These are phyloP conservation scores for Coleophoma crateriformis DNA, from an alignment of 2,329 filamentous ascomycete species.

Conservation along the genomic window DNA sequence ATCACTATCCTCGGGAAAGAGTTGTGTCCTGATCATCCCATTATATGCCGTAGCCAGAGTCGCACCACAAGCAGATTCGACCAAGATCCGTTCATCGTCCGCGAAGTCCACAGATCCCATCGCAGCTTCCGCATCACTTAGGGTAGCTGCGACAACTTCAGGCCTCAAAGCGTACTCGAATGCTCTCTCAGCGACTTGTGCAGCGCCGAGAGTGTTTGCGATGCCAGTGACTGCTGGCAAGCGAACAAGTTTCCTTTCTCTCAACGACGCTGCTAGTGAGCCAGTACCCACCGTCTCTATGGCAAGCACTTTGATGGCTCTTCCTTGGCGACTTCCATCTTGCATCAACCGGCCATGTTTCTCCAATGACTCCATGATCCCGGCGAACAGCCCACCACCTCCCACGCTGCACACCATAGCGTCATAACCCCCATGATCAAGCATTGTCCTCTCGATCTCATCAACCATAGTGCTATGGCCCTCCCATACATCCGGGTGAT, in stretches of 20 bases:
- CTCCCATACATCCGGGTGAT: slow-evolving; percentile 62
- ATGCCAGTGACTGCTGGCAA: slow-evolving; percentile 69
- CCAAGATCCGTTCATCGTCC: slow-evolving; percentile 75
- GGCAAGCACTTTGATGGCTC: slow-evolving; percentile 52
- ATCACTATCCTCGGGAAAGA: slow-evolving; percentile 47
- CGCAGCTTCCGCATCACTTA: slow-evolving; percentile 74
- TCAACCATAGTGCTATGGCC: slow-evolving; percentile 56
- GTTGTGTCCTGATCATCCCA: slow-evolving; percentile 52
- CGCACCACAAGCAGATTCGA: slow-evolving; percentile 83
- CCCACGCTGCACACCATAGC: slow-evolving; percentile 74
- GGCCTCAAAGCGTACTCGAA: slow-evolving; percentile 56
- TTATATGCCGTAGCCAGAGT: slow-evolving; percentile 66
- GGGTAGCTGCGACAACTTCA: slow-evolving; percentile 53
- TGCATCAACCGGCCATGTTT: slow-evolving; percentile 13
- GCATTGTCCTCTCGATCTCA: slow-evolving; percentile 22
- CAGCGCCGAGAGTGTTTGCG: slow-evolving; percentile 70
- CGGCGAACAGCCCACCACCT: slow-evolving; percentile 74
- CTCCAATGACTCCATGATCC: slow-evolving; percentile 58
- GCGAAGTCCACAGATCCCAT: slow-evolving; percentile 71
- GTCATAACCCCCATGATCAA: slow-evolving; percentile 42
- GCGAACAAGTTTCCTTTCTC: slow-evolving; percentile 50
- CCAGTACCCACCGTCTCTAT: slow-evolving; percentile 74
- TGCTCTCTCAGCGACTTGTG: slow-evolving; percentile 61
- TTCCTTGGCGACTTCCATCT: slow-evolving; percentile 2
- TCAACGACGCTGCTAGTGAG: slow-evolving; percentile 58